These are phyloP conservation scores for Teunomyces barrocoloradensis DNA, from an alignment of 805 yeast genomes.

Conservation along the genomic window DNA sequence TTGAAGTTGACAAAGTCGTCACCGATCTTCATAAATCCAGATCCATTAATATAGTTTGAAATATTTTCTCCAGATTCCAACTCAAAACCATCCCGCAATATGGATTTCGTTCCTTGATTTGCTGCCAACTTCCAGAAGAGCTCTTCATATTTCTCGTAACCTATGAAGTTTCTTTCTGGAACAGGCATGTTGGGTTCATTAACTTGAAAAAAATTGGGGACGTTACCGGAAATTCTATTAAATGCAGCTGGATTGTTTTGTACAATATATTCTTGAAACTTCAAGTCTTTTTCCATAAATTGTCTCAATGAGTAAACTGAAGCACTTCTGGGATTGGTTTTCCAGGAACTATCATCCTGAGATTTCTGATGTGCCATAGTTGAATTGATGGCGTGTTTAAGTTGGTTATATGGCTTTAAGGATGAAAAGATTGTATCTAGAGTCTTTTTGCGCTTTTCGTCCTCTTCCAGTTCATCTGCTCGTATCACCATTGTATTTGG, in stretches of 20 bases:
- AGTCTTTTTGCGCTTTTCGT: slow-evolving; percentile 7
- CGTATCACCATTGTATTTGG: slow-evolving; percentile 17
- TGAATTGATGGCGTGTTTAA: slow-evolving; percentile 10
- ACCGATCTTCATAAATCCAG: slow-evolving; percentile 35
- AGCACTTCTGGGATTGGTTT: slow-evolving; percentile 33
- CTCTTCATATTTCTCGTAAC: slow-evolving; percentile 31
- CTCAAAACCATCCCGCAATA: slow-evolving; percentile 22
- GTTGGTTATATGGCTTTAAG: slow-evolving; percentile 11
- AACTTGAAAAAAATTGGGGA: slow-evolving; percentile 6
- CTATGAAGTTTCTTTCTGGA: slow-evolving; percentile 12
- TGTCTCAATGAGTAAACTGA: slow-evolving; percentile 56
- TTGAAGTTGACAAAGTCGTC: slow-evolving; percentile 28
- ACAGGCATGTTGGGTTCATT: slow-evolving; percentile 11
- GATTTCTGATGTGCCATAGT: slow-evolving; percentile 3
- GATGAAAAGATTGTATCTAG: slow-evolving; percentile 8
- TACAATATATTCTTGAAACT: slow-evolving; percentile 34
- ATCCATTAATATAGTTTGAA: slow-evolving; percentile 27
- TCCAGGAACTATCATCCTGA: slow-evolving; percentile 15
- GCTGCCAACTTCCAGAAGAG: slow-evolving; percentile 43
- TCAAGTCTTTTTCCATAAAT: slow-evolving; percentile 54
- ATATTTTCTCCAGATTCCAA: slow-evolving; percentile 25
- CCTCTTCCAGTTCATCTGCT: slow-evolving; percentile 1
- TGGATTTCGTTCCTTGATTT: slow-evolving; percentile 13
- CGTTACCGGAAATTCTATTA: slow-evolving; percentile 6
- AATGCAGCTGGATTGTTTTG: slow-evolving; percentile 10